Evolutionary conservation across 2,329 filamentous ascomycete species (phyloP), one percentile per base, ranked within the genome.

Genomic region (Geosmithia flava): DNA sequence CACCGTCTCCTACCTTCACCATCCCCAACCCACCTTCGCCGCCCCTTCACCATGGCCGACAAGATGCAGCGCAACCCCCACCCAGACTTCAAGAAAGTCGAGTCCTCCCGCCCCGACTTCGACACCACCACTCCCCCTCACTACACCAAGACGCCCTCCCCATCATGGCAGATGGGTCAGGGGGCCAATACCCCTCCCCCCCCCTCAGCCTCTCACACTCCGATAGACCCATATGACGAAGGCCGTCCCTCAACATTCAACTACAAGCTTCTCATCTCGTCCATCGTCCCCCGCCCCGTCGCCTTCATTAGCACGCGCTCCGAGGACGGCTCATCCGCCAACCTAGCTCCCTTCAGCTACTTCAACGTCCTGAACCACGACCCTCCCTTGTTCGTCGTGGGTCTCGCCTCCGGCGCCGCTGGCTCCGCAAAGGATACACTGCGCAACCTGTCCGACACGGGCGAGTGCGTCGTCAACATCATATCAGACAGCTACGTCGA

Each of bases 201-300:
- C 37, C 50, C 44, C 48, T 50, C 54, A 48, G 76, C 79, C 50
- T 46, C 48, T 30, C 87, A 95, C 67, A 65, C 91, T 53, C 70
- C 81, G 59, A 95, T 96, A 56, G 83, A 95, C 63, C 90, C 90
- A 0, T 81, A 90, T 62, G 83, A 75, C 49, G 69, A 80, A 27
- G 85, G 81, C 30, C 77, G 90, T 0, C 74, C 80, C 0, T 67
- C 78, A 0, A 67, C 71, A 1, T 80, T 77, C 68, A 96, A 96
- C 74, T 96, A 97, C 76, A 95, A 95, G 67, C 77, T 96, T 15
- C 72, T 96, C 52, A 95, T 96, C 64, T 86, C 81, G 17, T 81
- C 80, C 53, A 79, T 96, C 54, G 76, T 89, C 16, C 91, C 91
- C 1, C 79, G 91, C 13, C 91, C 91, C 13, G 83, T 96, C 59